Evolutionary conservation across 176 grass and related monocot genomes (phyloP).

Genomic region (Ampelocalamus luodianensis): DNA sequence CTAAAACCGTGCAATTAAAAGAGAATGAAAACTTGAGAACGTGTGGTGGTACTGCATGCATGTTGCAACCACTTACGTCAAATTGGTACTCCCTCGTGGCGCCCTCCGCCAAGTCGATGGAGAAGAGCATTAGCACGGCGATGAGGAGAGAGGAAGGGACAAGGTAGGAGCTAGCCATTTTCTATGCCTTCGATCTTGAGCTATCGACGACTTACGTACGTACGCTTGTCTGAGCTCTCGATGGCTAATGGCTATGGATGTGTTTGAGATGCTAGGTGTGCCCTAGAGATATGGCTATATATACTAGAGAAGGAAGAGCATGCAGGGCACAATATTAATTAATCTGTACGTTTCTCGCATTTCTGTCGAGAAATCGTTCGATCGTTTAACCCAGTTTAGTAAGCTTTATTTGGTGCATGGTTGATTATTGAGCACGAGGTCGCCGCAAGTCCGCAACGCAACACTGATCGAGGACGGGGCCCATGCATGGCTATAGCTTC

Average conservation of each 20-base stretch:
- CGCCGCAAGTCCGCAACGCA: constrained; percentile 50
- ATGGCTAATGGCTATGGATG: constrained; percentile 23
- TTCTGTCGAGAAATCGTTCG: not conserved
- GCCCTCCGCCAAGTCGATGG: constrained; percentile 33
- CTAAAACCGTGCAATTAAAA: not conserved
- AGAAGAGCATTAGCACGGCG: constrained; percentile 38
- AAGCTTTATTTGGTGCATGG: constrained; percentile 52
- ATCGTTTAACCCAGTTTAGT: constrained; percentile 12
- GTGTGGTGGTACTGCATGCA: not conserved
- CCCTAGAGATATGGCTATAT: constrained; percentile 31
- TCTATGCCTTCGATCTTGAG: not conserved
- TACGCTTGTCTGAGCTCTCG: constrained; percentile 28
- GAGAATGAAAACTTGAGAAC: not conserved
- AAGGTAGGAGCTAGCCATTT: constrained; percentile 39
- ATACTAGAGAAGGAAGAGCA: constrained; percentile 22
- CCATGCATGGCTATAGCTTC: constrained; percentile 36
- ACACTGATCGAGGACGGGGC: not conserved
- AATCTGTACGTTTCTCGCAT: constrained; percentile 19
- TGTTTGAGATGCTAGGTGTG: constrained; percentile 11
- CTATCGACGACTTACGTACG: not conserved
- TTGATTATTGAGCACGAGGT: constrained; percentile 35
- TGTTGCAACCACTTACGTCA: constrained; percentile 48
- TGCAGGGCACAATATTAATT: not conserved
- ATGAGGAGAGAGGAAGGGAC: constrained; percentile 24
- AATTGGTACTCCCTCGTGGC: constrained; percentile 74